phyloP scores from a whole-genome alignment of 305 asterid genomes.

The Ruellia speciosa region DNA sequence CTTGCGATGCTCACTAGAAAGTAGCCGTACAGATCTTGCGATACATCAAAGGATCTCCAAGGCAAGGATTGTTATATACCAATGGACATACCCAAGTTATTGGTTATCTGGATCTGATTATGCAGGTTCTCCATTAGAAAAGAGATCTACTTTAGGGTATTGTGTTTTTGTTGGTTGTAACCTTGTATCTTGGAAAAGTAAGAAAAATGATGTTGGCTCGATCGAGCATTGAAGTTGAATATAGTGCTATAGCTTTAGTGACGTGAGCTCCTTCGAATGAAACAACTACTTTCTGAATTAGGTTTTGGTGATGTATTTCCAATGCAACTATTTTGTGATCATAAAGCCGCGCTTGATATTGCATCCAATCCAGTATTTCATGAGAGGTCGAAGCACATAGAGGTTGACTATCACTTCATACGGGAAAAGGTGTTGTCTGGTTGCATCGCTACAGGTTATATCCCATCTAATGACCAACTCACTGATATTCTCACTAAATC shows the following conservation, averaged over 20 bases:
- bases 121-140: background rate
- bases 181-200: constrained; percentile 1
- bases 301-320: no score
- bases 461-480: background rate
- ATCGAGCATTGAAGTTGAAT: background rate
- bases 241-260: background rate
- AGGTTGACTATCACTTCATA: background rate
- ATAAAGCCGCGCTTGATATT: background rate
- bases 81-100: background rate
- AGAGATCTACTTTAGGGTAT: background rate
- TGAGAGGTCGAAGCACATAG: background rate
- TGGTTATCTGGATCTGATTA: background rate
- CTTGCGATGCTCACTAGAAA: background rate
- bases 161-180: constrained; percentile 5
- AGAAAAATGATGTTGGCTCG: background rate
- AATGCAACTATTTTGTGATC: background rate
- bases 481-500: background rate
- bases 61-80: background rate
- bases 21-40: background rate
- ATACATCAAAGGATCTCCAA: background rate
- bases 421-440: background rate
- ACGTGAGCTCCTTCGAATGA: no score
- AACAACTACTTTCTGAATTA: no score
- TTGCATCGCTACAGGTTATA: background rate
- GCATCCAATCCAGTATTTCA: background rate